phyloP scores from a whole-genome alignment of 2,329 filamentous ascomycete species.

The Coniochaeta hoffmannii region DNA sequence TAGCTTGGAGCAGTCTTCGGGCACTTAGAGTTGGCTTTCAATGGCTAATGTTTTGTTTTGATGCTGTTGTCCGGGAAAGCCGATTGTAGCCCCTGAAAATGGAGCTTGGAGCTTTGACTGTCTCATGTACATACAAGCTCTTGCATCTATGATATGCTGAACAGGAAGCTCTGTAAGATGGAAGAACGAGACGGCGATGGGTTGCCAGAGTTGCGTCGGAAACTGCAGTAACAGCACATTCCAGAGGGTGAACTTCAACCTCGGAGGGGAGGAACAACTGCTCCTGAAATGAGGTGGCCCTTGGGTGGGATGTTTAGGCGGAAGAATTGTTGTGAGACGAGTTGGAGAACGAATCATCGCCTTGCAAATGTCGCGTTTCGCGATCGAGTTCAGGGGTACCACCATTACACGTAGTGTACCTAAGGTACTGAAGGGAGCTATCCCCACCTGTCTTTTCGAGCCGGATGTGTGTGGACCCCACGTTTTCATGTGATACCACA shows the following conservation, averaged over 20 bases:
- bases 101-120: neutral
- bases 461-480: neutral
- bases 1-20: neutral
- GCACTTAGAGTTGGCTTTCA: constrained; percentile 4
- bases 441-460: neutral
- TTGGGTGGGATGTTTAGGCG: constrained; percentile 11
- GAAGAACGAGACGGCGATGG: neutral
- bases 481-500: neutral
- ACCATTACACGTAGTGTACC: constrained; percentile 6
- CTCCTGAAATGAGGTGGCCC: neutral
- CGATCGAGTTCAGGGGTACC: constrained; percentile 4
- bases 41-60: constrained; percentile 1
- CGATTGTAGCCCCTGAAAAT: neutral
- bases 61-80: constrained; percentile 1
- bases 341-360: constrained; percentile 1
- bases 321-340: constrained; percentile 17
- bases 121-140: neutral
- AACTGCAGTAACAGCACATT: neutral
- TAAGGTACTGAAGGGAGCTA: neutral
- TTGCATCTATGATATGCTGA: neutral
- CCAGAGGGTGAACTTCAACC: neutral
- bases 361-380: neutral
- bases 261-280: neutral
- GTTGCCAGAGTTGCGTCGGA: neutral
- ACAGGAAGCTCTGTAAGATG: neutral